Evolutionary conservation across 257 asterid species (phyloP).

Genomic region (Salvia hispanica): DNA sequence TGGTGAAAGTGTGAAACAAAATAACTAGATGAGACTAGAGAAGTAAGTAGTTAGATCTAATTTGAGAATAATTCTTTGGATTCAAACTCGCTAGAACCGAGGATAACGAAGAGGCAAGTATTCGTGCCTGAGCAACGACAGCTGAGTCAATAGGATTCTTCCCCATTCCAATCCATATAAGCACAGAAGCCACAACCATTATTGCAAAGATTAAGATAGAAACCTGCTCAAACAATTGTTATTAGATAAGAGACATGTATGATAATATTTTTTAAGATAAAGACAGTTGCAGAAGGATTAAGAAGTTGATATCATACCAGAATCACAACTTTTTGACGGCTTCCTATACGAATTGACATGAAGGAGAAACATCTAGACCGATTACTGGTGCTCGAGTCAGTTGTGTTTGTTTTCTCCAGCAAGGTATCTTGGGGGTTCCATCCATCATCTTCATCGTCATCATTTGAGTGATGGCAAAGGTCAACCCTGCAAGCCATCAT

Average conservation of each 20-base stretch:
- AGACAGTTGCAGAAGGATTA: constrained; percentile 12
- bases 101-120: constrained; percentile 19
- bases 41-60: background rate
- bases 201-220: constrained; percentile 52
- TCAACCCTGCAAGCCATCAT: constrained; percentile 71
- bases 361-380: constrained; percentile 60
- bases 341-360: constrained; percentile 54
- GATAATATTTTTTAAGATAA: constrained; percentile 9
- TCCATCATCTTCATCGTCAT: constrained; percentile 81
- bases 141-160: constrained; percentile 57
- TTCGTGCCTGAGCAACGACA: constrained; percentile 77
- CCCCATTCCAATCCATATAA: constrained; percentile 80
- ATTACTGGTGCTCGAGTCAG: constrained; percentile 36
- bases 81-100: background rate
- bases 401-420: constrained; percentile 56
- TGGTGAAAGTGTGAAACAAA: too few relatives aligned
- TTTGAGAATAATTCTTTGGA: background rate
- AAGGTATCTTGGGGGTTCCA: constrained; percentile 56
- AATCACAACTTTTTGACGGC: constrained; percentile 83
- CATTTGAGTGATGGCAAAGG: constrained; percentile 85
- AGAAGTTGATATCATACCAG: constrained; percentile 47
- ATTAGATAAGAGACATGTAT: constrained; percentile 24
- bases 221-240: constrained; percentile 52
- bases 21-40: background rate
- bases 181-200: constrained; percentile 64